Conservation (phyloP, 2,329 filamentous ascomycete genomes). For the Berkeleyomyces basicola region DNA sequence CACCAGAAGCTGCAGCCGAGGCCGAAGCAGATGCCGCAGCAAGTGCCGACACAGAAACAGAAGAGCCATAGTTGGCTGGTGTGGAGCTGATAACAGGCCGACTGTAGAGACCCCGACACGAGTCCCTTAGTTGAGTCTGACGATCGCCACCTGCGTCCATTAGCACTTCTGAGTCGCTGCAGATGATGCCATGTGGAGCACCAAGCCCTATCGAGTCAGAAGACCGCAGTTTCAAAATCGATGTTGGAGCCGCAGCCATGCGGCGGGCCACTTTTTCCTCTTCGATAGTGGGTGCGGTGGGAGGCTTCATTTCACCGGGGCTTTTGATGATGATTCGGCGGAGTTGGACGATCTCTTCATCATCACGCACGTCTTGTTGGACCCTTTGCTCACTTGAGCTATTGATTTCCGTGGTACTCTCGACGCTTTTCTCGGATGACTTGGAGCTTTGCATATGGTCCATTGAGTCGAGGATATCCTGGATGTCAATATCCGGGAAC, state of each 20-base stretch:
- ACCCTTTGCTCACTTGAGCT: background rate
- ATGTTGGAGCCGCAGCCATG: slow-evolving; percentile 18
- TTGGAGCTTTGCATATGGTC: slow-evolving; percentile 11
- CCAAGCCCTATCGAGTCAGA: background rate
- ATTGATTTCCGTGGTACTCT: background rate
- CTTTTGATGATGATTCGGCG: slow-evolving; percentile 18
- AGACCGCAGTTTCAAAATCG: slow-evolving; percentile 22
- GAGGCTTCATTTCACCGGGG: background rate
- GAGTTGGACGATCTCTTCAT: background rate
- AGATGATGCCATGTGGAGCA: background rate
- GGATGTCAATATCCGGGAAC: slow-evolving; percentile 11
- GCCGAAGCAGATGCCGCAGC: background rate
- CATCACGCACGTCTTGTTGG: background rate
- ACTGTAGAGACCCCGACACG: slow-evolving; percentile 16
- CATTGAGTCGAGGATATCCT: slow-evolving; percentile 9
- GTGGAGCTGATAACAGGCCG: slow-evolving; percentile 17
- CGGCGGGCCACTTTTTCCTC: slow-evolving; percentile 24
- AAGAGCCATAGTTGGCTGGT: background rate
- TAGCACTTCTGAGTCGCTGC: background rate
- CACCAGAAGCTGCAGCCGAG: background rate
- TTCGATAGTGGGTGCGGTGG: slow-evolving; percentile 20
- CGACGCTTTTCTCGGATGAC: background rate
- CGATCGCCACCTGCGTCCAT: slow-evolving; percentile 11
- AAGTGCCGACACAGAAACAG: background rate
- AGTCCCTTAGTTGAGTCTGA: background rate